Percentiles rank a stretch among this genome's conserved stretches.
phyloP scores from a whole-genome alignment of 192 early-diverging fungal species.

The Backusella luteola region DNA sequence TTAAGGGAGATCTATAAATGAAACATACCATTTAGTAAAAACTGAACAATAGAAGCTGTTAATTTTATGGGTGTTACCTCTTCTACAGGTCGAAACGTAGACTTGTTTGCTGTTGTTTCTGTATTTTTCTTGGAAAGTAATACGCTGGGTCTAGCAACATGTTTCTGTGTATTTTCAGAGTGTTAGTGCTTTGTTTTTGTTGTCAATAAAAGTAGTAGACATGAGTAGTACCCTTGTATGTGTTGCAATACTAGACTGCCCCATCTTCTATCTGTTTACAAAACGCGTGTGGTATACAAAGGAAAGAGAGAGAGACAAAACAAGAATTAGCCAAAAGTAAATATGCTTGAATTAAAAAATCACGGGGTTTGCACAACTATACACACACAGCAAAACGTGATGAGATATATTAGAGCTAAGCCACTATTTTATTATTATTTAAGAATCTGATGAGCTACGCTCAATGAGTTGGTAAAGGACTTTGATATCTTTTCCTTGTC shows the following conservation, averaged over 20 bases:
- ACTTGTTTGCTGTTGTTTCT: background rate
- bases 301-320: background rate
- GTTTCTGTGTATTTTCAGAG: background rate
- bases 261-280: background rate
- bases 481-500: constrained; percentile 13
- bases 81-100: constrained; percentile 10
- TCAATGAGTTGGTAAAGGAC: constrained; percentile 19
- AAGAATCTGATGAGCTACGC: background rate
- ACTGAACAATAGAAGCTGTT: background rate
- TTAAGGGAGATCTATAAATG: background rate
- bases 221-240: background rate
- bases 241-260: background rate
- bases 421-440: background rate
- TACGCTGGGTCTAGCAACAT: background rate
- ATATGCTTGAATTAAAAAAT: background rate
- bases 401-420: background rate
- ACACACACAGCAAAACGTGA: background rate
- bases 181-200: background rate
- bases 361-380: background rate
- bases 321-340: background rate
- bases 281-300: background rate
- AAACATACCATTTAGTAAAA: background rate
- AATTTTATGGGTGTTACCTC: background rate
- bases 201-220: background rate
- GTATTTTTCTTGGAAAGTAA: background rate